Evolutionary conservation across 345 rosid genomes (phyloP).

Genomic region (Citrus sp.): DNA sequence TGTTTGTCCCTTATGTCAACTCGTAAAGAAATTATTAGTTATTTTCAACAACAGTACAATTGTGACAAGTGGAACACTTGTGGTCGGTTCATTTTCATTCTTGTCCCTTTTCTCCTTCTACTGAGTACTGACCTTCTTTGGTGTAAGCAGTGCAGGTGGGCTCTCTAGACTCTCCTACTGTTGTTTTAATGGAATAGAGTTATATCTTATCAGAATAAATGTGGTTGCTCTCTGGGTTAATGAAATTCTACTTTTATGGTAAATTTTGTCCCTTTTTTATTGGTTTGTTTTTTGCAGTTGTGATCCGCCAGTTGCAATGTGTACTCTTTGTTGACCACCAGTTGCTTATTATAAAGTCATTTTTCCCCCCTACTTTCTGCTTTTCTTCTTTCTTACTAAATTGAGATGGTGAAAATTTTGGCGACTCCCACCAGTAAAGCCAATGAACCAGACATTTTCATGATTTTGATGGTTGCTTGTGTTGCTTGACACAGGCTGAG

Average conservation of each 20-base stretch:
- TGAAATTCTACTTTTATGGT: background rate
- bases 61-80: background rate
- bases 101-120: background rate
- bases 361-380: no score
- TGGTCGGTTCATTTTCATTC: background rate
- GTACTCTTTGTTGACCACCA: no score
- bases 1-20: conserved; percentile 4
- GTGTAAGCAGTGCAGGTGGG: background rate
- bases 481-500: no score
- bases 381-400: no score
- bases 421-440: no score
- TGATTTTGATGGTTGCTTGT: no score
- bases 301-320: no score
- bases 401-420: no score
- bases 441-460: no score
- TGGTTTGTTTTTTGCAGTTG: no score
- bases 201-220: background rate
- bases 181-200: background rate
- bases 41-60: background rate
- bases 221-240: background rate
- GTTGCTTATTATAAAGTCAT: no score
- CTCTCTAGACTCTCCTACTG: background rate
- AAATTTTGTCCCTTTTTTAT: no score
- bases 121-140: background rate
- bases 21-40: conserved; percentile 9